Percentiles rank a stretch among this genome's conserved stretches.
These are phyloP conservation scores for Boletus insuetus DNA, from an alignment of 768 basidiomycete genomes.

Conservation along the genomic window DNA sequence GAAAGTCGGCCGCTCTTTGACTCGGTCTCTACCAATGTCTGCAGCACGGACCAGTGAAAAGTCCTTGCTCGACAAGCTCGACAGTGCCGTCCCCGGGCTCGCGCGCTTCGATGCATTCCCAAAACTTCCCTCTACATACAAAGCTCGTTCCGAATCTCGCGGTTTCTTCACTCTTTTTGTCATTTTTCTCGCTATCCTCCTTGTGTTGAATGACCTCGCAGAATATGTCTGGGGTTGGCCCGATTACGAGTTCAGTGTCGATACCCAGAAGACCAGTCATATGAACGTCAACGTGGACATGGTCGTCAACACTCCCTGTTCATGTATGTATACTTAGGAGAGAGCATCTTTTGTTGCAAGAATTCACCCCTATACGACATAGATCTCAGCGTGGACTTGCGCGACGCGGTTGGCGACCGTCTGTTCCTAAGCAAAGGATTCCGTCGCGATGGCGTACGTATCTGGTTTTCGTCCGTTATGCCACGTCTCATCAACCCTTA, in stretches of 20 bases:
- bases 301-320: slow-evolving; percentile 90
- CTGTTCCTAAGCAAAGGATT: slow-evolving; percentile 79
- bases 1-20: too few species aligned
- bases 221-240: slow-evolving; percentile 96
- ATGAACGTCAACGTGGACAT: slow-evolving; percentile 91
- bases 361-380: slow-evolving; percentile 1
- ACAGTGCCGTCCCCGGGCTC: slow-evolving; percentile 54
- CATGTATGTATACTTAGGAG: slow-evolving; percentile 58
- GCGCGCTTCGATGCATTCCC: slow-evolving; percentile 84
- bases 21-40: slow-evolving; percentile 8
- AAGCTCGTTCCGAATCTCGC: slow-evolving; percentile 71
- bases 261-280: slow-evolving; percentile 53
- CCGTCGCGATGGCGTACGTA: slow-evolving; percentile 77
- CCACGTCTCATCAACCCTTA: not conserved
- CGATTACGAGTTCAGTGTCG: slow-evolving; percentile 86
- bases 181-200: slow-evolving; percentile 58
- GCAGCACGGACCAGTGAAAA: slow-evolving; percentile 10
- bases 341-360: not conserved
- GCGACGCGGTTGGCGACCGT: slow-evolving; percentile 93
- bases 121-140: slow-evolving; percentile 81
- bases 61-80: slow-evolving; percentile 59
- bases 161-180: slow-evolving; percentile 81
- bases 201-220: slow-evolving; percentile 84
- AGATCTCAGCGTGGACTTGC: slow-evolving; percentile 86
- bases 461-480: not conserved